Evolutionary conservation across 371 early-diverging fungal genomes (phyloP), one percentile per base, ranked within the genome.

Genomic region (Mortierella sp.): DNA sequence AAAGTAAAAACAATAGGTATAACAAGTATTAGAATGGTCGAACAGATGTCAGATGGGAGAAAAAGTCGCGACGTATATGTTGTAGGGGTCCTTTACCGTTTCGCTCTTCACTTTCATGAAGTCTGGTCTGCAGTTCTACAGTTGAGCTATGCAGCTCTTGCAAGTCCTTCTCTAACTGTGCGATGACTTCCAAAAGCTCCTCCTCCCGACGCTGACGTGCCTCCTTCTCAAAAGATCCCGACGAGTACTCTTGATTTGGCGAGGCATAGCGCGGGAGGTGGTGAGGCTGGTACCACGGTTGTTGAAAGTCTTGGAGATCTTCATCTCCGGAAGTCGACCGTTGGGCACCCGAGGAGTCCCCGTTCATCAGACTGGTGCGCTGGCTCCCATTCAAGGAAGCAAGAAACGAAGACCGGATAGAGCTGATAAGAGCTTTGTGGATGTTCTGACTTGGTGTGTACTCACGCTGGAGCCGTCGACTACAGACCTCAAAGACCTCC

Each of bases 91-190:
- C 21, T 44, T n/a, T 77, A 77, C 78, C 78, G 6, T 35, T 49
- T 63, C 27, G 41, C 32, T 78, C 56, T 11, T 73, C 56, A 21
- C 51, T 72, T 7, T 65, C 55, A 5, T 11, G 60, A 32, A 73
- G 70, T 12, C 27, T 21, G 7, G 56, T n/a, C 32, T 78, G 74
- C 0, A 78, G 21, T 21, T 65, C 70, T 10, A 32, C 29, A 29
- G 55, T 78, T 8, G 55, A 55, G 12, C 21, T 38, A 4, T 48
- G 71, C n/a, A 80, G 43, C 12, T 71, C 54, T 35, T 49, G 44
- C 11, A 80, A n/a, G 18, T 80, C 75, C 49, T 75, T 71, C 32
- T 80, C 80, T 18, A 75, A 29, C 51, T 63, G 75, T n/a, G 71
- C 51, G 14, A 80, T 48, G 3, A 60, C 63, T n/a, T 48, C 58